phyloP scores from a whole-genome alignment of 257 asterid genomes.

The Lycium ferocissimum region DNA sequence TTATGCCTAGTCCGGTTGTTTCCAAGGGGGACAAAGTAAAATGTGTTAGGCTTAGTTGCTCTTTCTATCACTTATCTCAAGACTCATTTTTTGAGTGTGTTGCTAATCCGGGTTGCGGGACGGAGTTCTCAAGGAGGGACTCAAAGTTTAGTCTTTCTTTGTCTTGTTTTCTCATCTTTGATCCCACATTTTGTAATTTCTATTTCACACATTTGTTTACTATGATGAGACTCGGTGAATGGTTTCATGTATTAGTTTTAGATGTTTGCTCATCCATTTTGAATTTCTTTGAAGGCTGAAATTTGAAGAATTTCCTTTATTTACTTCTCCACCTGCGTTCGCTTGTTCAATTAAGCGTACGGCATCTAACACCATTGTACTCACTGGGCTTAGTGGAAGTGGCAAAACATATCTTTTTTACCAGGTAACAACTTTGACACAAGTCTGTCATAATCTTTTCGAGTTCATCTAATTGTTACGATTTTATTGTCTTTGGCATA shows the following conservation, averaged over 20 bases:
- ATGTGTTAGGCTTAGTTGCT: neutral
- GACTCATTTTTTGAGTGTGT: neutral
- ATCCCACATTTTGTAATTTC: neutral
- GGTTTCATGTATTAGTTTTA: conserved; percentile 3
- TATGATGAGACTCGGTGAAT: neutral
- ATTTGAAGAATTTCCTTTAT: neutral
- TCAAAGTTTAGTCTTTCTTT: neutral
- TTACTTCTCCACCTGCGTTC: conserved; percentile 16
- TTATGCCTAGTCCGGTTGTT: neutral
- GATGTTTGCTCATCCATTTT: neutral
- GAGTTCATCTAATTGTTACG: neutral
- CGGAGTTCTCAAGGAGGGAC: neutral
- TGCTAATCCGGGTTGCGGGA: neutral
- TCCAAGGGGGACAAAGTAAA: neutral
- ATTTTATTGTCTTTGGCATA: conserved; percentile 17
- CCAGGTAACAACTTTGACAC: conserved; percentile 36
- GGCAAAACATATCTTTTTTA: conserved; percentile 39
- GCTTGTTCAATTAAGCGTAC: conserved; percentile 31
- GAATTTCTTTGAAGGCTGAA: neutral
- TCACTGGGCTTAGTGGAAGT: conserved; percentile 39
- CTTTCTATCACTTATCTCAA: neutral
- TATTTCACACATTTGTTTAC: neutral
- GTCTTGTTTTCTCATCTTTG: neutral
- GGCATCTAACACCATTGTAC: conserved; percentile 33
- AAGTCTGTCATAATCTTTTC: neutral